phyloP scores from a whole-genome alignment of 106 monocot species.

The Phalaenopsis aphrodite region DNA sequence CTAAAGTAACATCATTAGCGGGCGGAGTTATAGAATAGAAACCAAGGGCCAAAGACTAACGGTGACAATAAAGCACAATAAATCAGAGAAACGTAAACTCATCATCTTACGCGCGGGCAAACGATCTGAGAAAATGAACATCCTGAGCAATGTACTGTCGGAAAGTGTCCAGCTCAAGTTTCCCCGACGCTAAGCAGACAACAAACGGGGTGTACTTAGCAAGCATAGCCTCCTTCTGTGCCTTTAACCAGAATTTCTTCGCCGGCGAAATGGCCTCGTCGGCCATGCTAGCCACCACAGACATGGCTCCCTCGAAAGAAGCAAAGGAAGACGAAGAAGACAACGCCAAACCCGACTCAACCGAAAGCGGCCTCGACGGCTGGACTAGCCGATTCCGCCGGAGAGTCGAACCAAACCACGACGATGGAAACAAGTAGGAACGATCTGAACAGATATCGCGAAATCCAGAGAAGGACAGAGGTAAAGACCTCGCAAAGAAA shows the following conservation, averaged over 20 bases:
- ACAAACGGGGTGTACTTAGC: slow-evolving; percentile 72
- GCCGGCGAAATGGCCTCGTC: slow-evolving; percentile 52
- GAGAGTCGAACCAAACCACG: neutral
- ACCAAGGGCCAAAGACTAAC: neutral
- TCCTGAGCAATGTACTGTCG: slow-evolving; percentile 70
- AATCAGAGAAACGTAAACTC: neutral
- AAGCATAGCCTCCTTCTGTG: slow-evolving; percentile 42
- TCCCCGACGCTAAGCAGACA: slow-evolving; percentile 64
- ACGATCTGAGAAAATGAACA: slow-evolving; percentile 64
- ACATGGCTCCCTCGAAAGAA: slow-evolving; percentile 13
- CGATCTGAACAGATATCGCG: neutral
- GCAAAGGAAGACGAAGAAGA: neutral
- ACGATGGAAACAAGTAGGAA: neutral
- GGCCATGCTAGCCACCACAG: slow-evolving; percentile 16
- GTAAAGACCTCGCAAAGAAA: neutral
- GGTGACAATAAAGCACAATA: neutral
- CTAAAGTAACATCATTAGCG: no score
- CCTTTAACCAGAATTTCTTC: slow-evolving; percentile 60
- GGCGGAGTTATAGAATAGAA: neutral
- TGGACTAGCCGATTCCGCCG: neutral
- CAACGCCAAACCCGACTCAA: neutral
- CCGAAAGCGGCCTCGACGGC: neutral
- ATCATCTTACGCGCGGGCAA: slow-evolving; percentile 67
- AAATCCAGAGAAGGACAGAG: slow-evolving; percentile 13
- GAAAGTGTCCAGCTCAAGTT: slow-evolving; percentile 57